Base-by-base conservation (phyloP, 2,329 filamentous ascomycete genomes). In the Penicillium psychrosexuale region DNA sequence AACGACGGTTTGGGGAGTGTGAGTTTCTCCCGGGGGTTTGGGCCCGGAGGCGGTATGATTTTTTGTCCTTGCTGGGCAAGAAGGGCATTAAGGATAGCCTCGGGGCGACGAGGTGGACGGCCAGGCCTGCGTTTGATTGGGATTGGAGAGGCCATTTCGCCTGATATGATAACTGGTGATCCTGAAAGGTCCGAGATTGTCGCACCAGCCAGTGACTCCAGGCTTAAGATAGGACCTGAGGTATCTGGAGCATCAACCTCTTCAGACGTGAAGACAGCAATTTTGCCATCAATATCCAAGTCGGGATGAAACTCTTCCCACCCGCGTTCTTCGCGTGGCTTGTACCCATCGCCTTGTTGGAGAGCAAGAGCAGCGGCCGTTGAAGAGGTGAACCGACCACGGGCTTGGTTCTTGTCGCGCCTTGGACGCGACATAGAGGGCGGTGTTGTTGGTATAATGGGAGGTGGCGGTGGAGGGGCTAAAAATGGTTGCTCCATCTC, bases 261-360 rank as follows among this genome's bases (percentile, higher is more conserved):
- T 59, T 94, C 87, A 2, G 91, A 86, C 46, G 83, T 85, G 69
- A 92, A 92, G 3, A 96, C 80, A 62, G 88, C 84, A 61, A 97
- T 88, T 4, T 83, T 84, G 12, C 82, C 82, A 53, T 96, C 91
- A 46, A 97, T 91, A 75, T 97, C 92, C 49, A 99, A 83, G 66
- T 97, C 90, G 0, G 91, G 91, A 73, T 99, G 94, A 61, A 97
- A 97, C 71, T 99, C 94, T 68, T 97, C 92, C 91, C 93, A 99
- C 49, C 91, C 90, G 59, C 93, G 86, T 77, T 99, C 94, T 75
- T 99, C 94, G 68, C 94, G 84, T 31, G 94, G 94, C 72, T 99
- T 99, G 76, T 97, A 97, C 47, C 93, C 92, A 77, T 97, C 94
- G 66, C 86, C 92, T 69, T 96, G 91, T 63, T 91, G 90, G 56